Evolutionary conservation across 371 early-diverging fungal species (phyloP).

Genomic region (Syncephalastrum monosporum): DNA sequence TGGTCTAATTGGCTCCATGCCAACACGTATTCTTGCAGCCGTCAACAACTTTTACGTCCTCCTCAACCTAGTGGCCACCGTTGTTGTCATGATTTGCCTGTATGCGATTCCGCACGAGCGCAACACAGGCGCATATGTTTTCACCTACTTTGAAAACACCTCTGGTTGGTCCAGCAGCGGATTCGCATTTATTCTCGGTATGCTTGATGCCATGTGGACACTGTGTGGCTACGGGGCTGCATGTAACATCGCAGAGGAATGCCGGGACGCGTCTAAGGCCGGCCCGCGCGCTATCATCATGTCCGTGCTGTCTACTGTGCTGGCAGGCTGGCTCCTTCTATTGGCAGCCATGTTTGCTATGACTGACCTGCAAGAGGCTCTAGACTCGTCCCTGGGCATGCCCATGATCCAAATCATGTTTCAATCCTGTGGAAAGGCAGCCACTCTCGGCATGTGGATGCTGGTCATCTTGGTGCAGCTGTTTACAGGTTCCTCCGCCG

Average conservation of each 20-base stretch:
- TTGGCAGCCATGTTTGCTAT: slow-evolving; percentile 29
- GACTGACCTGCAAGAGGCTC: slow-evolving; percentile 31
- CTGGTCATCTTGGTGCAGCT: slow-evolving; percentile 14
- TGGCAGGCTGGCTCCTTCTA: slow-evolving; percentile 36
- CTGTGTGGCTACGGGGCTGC: slow-evolving; percentile 58
- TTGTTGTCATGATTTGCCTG: slow-evolving; percentile 12
- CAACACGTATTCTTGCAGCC: slow-evolving; percentile 8
- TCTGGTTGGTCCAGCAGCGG: slow-evolving; percentile 11
- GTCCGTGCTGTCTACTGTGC: slow-evolving; percentile 30
- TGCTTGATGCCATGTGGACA: slow-evolving; percentile 27
- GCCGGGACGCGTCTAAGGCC: slow-evolving; percentile 48
- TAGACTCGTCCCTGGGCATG: slow-evolving; percentile 17
- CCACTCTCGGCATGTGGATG: slow-evolving; percentile 15
- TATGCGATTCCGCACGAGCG: slow-evolving; percentile 10
- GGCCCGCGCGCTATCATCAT: slow-evolving; percentile 53
- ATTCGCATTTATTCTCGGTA: slow-evolving; percentile 14
- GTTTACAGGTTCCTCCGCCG: slow-evolving; percentile 12
- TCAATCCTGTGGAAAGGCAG: slow-evolving; percentile 10
- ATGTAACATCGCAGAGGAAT: slow-evolving; percentile 65
- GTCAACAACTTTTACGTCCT: slow-evolving; percentile 17
- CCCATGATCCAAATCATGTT: slow-evolving; percentile 34
- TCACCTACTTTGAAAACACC: slow-evolving; percentile 13
- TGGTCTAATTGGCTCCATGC: slow-evolving; percentile 13
- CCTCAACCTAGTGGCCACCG: slow-evolving; percentile 12
- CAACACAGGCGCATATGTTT: slow-evolving; percentile 13